Conservation (phyloP, 345 rosid species). For the Citrus cavaleriei region DNA sequence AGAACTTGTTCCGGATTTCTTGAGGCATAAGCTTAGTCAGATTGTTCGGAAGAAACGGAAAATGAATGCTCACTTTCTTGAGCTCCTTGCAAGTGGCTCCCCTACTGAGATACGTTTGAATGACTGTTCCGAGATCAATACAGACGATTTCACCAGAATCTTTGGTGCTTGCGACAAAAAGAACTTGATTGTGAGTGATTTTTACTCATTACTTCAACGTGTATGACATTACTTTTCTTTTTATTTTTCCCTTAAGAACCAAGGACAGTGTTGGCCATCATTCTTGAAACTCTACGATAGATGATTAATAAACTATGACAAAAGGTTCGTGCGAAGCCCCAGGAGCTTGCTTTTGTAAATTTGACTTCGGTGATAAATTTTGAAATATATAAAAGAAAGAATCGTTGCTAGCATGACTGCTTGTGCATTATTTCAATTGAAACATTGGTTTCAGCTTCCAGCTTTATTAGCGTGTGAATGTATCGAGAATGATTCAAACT, state of each 20-base stretch:
- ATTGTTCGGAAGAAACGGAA: constrained; percentile 21
- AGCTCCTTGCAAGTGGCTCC: constrained; percentile 37
- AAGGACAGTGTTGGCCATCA: background rate
- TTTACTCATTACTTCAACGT: background rate
- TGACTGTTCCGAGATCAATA: constrained; percentile 25
- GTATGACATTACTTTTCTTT: background rate
- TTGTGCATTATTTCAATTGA: background rate
- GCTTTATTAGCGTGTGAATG: background rate
- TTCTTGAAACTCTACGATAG: background rate
- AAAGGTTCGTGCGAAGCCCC: background rate
- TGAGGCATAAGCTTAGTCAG: constrained; percentile 32
- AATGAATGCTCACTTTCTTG: constrained; percentile 27
- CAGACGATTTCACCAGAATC: constrained; percentile 28
- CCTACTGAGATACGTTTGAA: constrained; percentile 32
- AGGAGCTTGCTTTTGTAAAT: background rate
- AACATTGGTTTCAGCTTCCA: background rate
- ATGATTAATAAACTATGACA: background rate
- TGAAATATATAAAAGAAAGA: background rate
- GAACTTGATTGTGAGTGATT: constrained; percentile 27
- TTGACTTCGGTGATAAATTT: background rate
- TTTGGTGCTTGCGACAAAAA: constrained; percentile 29
- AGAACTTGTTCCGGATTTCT: constrained; percentile 33
- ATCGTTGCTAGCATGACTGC: background rate
- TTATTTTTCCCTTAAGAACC: background rate
- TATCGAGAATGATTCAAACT: background rate